A percentile compares a stretch with the other conserved stretches of the same genome.
Conservation (phyloP, 352 stramenopile genomes). For the Phytopythium kandeliae region DNA sequence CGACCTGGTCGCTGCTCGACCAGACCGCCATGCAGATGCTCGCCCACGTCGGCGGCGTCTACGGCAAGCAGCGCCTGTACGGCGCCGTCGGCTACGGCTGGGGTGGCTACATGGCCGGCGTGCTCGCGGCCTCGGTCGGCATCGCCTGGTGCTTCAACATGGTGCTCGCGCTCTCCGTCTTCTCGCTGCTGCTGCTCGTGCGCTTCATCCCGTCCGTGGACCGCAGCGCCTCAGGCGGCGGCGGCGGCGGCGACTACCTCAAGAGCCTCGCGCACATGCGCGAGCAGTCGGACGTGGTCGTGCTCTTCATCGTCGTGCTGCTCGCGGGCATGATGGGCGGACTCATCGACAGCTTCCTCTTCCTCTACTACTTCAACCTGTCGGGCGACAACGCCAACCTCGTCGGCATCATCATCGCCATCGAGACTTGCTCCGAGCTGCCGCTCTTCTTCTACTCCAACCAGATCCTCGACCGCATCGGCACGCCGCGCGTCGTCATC, state of each 20-base stretch:
- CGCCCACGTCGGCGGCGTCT: conserved; percentile 52
- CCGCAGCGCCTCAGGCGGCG: conserved; percentile 8
- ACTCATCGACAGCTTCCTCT: conserved; percentile 67
- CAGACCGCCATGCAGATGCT: conserved; percentile 63
- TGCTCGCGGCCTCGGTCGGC: conserved; percentile 50
- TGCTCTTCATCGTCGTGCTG: conserved; percentile 62
- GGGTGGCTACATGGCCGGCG: conserved; percentile 54
- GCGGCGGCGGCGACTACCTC: conserved; percentile 28
- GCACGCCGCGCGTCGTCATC: conserved; percentile 45
- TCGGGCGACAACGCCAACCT: conserved; percentile 52
- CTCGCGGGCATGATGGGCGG: conserved; percentile 53
- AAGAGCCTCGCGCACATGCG: conserved; percentile 34
- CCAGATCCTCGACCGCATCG: conserved; percentile 53
- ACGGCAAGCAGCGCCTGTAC: conserved; percentile 74
- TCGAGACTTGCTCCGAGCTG: conserved; percentile 65
- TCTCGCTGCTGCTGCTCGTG: conserved; percentile 55
- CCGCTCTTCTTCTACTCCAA: conserved; percentile 76
- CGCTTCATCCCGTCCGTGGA: conserved; percentile 42
- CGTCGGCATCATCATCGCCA: conserved; percentile 59
- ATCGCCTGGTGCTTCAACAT: conserved; percentile 82
- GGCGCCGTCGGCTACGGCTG: conserved; percentile 63
- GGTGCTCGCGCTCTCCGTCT: conserved; percentile 45
- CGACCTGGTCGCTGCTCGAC: conserved; percentile 60
- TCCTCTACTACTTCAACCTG: conserved; percentile 71
- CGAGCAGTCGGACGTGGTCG: conserved; percentile 49